Percentiles rank a stretch among this genome's conserved stretches.
Conservation (phyloP, 768 basidiomycete species). For the Heimioporus sp. region DNA sequence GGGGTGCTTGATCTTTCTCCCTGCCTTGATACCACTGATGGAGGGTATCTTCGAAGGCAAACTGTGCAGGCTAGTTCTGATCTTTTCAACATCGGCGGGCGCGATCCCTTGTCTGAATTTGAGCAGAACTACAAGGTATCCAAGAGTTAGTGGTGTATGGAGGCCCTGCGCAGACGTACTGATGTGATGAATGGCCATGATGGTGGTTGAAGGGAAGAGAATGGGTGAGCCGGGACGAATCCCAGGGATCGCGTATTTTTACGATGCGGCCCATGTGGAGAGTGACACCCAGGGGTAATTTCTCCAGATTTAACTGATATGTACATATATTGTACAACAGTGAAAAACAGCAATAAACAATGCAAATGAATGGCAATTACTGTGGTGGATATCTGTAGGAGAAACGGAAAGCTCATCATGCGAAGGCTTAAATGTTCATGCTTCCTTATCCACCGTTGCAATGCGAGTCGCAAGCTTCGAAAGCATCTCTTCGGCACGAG, state of each 20-base stretch:
- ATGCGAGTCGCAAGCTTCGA: slow-evolving; percentile 63
- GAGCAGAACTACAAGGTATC: slow-evolving; percentile 13
- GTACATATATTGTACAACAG: slow-evolving; percentile 2
- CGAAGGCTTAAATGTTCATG: slow-evolving; percentile 18
- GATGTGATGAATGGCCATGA: slow-evolving; percentile 22
- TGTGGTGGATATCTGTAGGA: not conserved
- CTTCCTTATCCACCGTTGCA: slow-evolving; percentile 52
- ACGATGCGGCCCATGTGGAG: too few species aligned
- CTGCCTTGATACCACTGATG: slow-evolving; percentile 12
- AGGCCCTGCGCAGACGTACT: slow-evolving; percentile 8
- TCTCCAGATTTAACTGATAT: not conserved
- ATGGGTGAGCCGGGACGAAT: too few species aligned
- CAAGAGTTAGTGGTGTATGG: not conserved
- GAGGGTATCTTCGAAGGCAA: slow-evolving; percentile 19
- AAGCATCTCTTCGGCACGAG: slow-evolving; percentile 63
- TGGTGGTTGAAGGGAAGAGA: not conserved
- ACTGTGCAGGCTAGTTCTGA: not conserved
- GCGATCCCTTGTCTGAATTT: slow-evolving; percentile 20
- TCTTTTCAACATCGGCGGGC: slow-evolving; percentile 2
- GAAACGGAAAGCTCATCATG: not conserved
- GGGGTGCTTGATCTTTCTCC: slow-evolving; percentile 15
- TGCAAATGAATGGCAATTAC: slow-evolving; percentile 11
- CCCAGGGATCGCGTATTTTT: not conserved
- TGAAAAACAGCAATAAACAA: not conserved
- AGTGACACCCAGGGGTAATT: not conserved